Base-by-base conservation (phyloP, 305 asterid genomes). In the Ruellia speciosa region DNA sequence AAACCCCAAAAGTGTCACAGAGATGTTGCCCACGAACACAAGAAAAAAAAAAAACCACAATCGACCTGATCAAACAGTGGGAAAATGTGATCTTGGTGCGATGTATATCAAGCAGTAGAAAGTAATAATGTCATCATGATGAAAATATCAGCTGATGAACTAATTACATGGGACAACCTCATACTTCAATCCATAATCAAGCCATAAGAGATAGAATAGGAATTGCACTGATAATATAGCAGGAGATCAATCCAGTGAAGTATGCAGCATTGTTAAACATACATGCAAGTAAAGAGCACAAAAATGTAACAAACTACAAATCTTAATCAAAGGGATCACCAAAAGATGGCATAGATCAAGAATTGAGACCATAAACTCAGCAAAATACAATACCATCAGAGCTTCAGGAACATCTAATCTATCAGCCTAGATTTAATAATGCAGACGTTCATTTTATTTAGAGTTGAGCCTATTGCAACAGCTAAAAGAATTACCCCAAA, bases 211-310 rank as follows among this genome's bases (percentile, higher is more conserved):
- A 35, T 37, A 20, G 35, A 59, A 12, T 7, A 37, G 19, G 43
- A 50, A 59, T 59, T 59, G 48, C 10, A 2, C 24, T 37, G 17
- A 24, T 49, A 16, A 49, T 54, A 20, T 18, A 15, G 54, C 20
- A 14, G 35, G 49, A 39, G 51, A 67, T 17, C 41, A 13, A 24
- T 31, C 13, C 17, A 14, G 48, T 6, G 13, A 58, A 59, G 8
- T 10, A 62, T 20, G 0, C 9, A 9, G n/a, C 43, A 9, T 14
- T 20, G 17, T 55, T 58, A n/a, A 51, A 33, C 14, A 58, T 14
- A 19, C 1, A 14, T 43, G 15, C 19, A 31, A 59, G 7, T 43
- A 3, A 43, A 51, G 18, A 40, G 6, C 51, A 18, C 41, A 11
- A 41, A 43, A 54, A 12, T 20, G 24, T 17, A 48, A 15, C 14